Evolutionary conservation across 305 asterid genomes (phyloP), one percentile per base, ranked within the genome.

Genomic region (Lippia alba): DNA sequence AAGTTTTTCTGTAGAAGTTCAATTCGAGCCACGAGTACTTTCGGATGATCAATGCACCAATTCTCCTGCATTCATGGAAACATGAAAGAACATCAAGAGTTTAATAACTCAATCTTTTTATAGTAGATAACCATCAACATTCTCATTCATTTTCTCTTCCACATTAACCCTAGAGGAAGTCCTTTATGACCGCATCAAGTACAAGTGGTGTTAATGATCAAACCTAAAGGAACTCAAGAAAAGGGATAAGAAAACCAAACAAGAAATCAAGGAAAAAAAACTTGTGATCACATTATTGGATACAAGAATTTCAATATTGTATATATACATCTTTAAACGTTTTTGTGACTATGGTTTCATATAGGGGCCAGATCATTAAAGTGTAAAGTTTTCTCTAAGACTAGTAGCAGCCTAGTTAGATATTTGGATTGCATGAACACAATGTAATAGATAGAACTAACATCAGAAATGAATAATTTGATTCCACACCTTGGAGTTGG

Each of bases 401-500:
- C 1, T 24, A 3, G 30, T 24, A 24, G 30, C 30, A 1, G 30
- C 30, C 1, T 24, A 24, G 30, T 1, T 24, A 24, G 30, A 24
- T 24, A 24, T 24, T 24, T 24, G 30, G 30, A 24, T 11, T 48
- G 12, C 2, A 48, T 12, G 54, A 48, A 24, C 15, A 24, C 16
- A 46, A 48, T 30, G 32, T 30, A 9, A 24, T n/a, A 64, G 11
- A 66, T 18, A 6, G 9, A 65, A 41, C 9, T 3, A 53, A 5
- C 20, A 17, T 3, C 33, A 48, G 36, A 40, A 10, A 24, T 53
- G 40, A 70, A 56, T 1, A 16, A 30, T 11, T 65, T 15, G 36
- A 6, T 19, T 15, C 8, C 1, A 36, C 79, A 86, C 94, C 89
- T 76, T 69, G 57, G 76, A 72, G 72, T 72, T 75, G 39, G 73